Evolutionary conservation across 768 basidiomycete genomes (phyloP).

Genomic region (Amanita rimosa): DNA sequence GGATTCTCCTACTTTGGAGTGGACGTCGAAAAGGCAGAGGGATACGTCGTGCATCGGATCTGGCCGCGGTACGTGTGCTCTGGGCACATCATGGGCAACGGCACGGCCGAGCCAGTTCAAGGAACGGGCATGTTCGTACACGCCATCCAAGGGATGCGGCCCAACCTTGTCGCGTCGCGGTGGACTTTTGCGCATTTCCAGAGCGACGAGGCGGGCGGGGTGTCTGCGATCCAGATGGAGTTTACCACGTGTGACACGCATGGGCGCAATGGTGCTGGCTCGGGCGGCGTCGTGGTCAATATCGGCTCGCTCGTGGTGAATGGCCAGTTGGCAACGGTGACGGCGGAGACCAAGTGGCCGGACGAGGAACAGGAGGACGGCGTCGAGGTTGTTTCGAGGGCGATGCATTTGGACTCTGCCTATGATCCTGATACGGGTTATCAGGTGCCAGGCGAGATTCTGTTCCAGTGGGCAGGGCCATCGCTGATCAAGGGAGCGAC

Average conservation of each 20-base stretch:
- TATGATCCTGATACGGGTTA: conserved; percentile 80
- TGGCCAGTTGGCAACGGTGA: conserved; percentile 65
- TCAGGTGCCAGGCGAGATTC: conserved; percentile 51
- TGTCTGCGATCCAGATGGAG: conserved; percentile 92
- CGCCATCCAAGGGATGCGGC: conserved; percentile 97
- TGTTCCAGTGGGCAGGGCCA: conserved; percentile 71
- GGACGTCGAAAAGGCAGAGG: conserved; percentile 57
- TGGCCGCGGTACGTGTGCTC: conserved; percentile 61
- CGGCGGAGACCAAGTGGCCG: conserved; percentile 71
- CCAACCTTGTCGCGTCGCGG: conserved; percentile 80
- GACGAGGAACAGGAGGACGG: conserved; percentile 38
- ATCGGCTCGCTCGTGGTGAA: conserved; percentile 78
- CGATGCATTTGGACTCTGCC: conserved; percentile 46
- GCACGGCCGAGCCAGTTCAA: conserved; percentile 41
- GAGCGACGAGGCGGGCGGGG: conserved; percentile 56
- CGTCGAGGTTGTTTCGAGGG: conserved; percentile 48
- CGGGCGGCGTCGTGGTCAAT: conserved; percentile 77
- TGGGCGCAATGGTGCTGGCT: conserved; percentile 70
- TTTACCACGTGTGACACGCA: conserved; percentile 76
- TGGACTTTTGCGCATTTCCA: conserved; percentile 98
- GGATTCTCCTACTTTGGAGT: conserved; percentile 84
- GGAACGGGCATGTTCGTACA: conserved; percentile 84
- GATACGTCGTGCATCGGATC: conserved; percentile 85
- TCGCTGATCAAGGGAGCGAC: conserved; percentile 42
- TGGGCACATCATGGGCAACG: conserved; percentile 61